Evolutionary conservation across 2,329 filamentous ascomycete species (phyloP).

Genomic region (Xylariaceae sp.): DNA sequence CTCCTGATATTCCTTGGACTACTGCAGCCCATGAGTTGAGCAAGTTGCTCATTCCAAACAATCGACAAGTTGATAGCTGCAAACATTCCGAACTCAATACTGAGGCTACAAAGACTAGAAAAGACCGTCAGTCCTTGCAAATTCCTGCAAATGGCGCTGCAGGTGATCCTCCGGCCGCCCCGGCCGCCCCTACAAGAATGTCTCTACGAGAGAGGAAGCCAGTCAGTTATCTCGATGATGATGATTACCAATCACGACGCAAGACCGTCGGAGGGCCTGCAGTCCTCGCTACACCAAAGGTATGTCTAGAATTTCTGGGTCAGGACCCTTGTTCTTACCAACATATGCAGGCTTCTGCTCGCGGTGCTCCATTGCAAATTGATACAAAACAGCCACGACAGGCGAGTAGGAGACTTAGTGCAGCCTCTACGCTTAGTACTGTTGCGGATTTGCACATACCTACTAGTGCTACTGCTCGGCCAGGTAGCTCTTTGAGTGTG

Average conservation of each 20-base stretch:
- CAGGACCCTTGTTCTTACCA: conserved; percentile 24
- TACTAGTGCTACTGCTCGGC: conserved; percentile 37
- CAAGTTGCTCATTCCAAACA: conserved; percentile 78
- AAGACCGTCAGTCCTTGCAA: conserved; percentile 68
- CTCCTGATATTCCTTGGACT: conserved; percentile 85
- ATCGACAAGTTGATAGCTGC: conserved; percentile 78
- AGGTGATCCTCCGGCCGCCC: conserved; percentile 38
- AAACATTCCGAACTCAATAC: conserved; percentile 79
- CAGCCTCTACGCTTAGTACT: conserved; percentile 49
- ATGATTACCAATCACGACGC: conserved; percentile 59
- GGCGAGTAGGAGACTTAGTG: conserved; percentile 57
- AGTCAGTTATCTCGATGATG: conserved; percentile 59
- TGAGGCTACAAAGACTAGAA: conserved; percentile 66
- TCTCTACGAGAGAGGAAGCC: conserved; percentile 75
- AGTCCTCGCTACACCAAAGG: conserved; percentile 54
- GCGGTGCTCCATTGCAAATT: conserved; percentile 42
- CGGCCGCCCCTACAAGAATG: conserved; percentile 62
- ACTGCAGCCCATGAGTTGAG: conserved; percentile 83
- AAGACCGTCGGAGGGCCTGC: conserved; percentile 65
- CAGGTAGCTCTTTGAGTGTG: conserved; percentile 51
- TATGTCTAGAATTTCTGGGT: conserved; percentile 32
- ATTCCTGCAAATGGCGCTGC: conserved; percentile 45
- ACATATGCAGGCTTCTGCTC: conserved; percentile 42
- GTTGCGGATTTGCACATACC: conserved; percentile 30
- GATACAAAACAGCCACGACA: conserved; percentile 41